Evolutionary conservation across 2,329 filamentous ascomycete genomes (phyloP).

Genomic region (Thelonectria blattea): DNA sequence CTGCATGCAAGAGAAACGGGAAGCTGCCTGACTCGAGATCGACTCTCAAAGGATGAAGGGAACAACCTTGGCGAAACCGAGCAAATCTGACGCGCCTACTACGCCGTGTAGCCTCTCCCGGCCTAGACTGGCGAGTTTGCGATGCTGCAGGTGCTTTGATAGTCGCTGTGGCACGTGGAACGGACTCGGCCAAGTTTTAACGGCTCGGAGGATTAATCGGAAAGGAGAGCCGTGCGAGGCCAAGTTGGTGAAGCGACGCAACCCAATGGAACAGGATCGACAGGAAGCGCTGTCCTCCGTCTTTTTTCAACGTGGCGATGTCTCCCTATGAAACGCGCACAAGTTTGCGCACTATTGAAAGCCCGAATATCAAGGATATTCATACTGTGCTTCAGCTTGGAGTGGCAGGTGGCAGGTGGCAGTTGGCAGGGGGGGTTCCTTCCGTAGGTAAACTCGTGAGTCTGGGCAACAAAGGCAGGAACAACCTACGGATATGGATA

Average conservation of each 20-base stretch:
- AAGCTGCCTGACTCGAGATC: not conserved
- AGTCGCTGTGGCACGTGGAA: not conserved
- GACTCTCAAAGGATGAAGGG: not conserved
- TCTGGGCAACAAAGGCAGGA: not conserved
- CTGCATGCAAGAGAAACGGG: not conserved
- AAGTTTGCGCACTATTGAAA: slow-evolving; percentile 9
- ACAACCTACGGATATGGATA: not conserved
- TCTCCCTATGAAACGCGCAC: slow-evolving; percentile 30
- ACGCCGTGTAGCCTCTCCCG: not conserved
- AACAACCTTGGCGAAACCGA: not conserved
- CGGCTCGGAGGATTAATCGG: slow-evolving; percentile 1
- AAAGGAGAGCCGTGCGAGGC: slow-evolving; percentile 17
- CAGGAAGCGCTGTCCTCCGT: slow-evolving; percentile 15
- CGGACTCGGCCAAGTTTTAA: not conserved
- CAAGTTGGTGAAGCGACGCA: slow-evolving; percentile 24
- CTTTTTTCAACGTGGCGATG: slow-evolving; percentile 26
- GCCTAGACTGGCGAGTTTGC: not conserved
- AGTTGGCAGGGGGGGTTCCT: not conserved
- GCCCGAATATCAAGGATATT: slow-evolving; percentile 2
- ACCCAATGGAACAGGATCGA: slow-evolving; percentile 25
- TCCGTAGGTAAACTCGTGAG: not conserved
- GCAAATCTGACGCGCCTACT: not conserved
- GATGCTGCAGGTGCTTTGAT: slow-evolving; percentile 15
- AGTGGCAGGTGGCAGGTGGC: too few species aligned
- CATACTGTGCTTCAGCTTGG: not conserved